Conservation (phyloP, 2,329 filamentous ascomycete genomes). For the Basipetospora sp. region DNA sequence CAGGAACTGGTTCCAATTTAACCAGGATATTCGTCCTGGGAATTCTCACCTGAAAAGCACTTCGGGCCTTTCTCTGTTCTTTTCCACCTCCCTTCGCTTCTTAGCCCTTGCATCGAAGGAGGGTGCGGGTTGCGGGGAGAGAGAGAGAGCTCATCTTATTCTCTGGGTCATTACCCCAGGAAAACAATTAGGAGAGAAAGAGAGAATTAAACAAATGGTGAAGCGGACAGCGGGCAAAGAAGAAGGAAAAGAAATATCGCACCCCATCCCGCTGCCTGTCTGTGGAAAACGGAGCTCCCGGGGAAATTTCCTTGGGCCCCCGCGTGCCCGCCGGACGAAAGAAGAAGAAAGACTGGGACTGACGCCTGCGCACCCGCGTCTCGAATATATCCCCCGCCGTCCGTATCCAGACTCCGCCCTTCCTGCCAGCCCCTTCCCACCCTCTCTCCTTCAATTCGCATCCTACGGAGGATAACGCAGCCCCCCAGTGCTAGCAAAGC, state of each 20-base stretch:
- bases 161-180: no score
- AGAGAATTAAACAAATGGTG: no score
- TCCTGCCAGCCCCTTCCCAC: neutral
- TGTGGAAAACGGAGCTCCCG: neutral
- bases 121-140: no score
- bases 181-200: no score
- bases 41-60: neutral
- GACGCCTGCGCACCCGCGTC: conserved; percentile 1
- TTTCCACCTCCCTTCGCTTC: neutral
- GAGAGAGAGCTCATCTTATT: neutral
- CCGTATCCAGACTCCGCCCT: conserved; percentile 1
- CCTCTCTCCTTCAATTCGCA: neutral
- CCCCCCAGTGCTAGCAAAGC: no score
- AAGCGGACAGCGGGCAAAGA: no score
- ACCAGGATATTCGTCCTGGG: neutral
- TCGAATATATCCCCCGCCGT: conserved; percentile 5
- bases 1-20: conserved; percentile 3
- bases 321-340: no score
- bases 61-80: neutral
- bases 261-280: neutral
- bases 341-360: no score
- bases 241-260: no score
- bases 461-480: no score
- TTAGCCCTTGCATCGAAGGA: no score
- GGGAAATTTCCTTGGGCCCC: neutral